phyloP scores from a whole-genome alignment of 108 stramenopile species.

The Skeletonema tropicum region DNA sequence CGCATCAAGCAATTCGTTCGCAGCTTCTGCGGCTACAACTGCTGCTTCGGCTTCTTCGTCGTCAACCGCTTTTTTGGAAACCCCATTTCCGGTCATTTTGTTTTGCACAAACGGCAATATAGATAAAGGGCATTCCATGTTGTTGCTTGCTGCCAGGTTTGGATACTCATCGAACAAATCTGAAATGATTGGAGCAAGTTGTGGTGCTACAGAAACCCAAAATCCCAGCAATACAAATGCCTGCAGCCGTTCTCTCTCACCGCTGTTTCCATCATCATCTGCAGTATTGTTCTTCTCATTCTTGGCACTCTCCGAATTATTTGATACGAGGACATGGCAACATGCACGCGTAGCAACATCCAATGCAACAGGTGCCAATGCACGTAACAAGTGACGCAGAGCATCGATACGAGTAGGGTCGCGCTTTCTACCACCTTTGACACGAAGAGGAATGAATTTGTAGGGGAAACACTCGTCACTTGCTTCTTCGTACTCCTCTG shows the following conservation, averaged over 20 bases:
- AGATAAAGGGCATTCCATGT: conserved; percentile 29
- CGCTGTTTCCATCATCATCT: not conserved
- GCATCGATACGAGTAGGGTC: conserved; percentile 61
- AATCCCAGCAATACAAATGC: conserved; percentile 65
- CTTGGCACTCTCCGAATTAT: conserved; percentile 4
- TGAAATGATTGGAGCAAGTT: conserved; percentile 67
- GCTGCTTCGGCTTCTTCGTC: conserved; percentile 40
- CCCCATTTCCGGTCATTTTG: conserved; percentile 7
- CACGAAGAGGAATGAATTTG: conserved; percentile 22
- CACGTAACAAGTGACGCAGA: conserved; percentile 64
- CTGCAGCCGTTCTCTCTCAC: conserved; percentile 22
- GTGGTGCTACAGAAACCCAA: conserved; percentile 86
- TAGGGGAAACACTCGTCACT: conserved; percentile 16
- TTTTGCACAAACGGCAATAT: conserved; percentile 37
- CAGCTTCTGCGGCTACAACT: conserved; percentile 51
- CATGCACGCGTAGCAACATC: conserved; percentile 71
- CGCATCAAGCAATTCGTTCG: conserved; percentile 32
- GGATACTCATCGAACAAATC: conserved; percentile 56
- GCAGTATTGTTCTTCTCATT: not conserved
- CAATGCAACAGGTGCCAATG: conserved; percentile 74
- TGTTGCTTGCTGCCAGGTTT: not conserved
- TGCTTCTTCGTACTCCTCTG: conserved; percentile 26
- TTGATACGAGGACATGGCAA: conserved; percentile 30
- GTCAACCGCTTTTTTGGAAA: not conserved
- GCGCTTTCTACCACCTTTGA: conserved; percentile 42